These are phyloP conservation scores for Apiotrichum sp. DNA, from an alignment of 1,284 basidiomycete species.

Conservation along the genomic window DNA sequence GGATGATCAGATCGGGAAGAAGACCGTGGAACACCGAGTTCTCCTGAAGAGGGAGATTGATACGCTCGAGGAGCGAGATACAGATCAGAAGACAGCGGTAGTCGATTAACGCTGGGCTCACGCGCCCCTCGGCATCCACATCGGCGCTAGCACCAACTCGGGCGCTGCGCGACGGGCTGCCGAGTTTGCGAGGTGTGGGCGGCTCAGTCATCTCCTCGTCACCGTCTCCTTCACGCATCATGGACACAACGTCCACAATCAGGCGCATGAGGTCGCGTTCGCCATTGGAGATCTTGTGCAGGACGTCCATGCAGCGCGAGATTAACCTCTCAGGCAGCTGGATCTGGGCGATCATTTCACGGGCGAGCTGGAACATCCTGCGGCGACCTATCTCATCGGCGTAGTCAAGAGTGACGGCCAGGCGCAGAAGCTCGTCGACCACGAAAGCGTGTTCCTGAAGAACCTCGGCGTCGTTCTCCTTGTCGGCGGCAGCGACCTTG, in stretches of 20 bases:
- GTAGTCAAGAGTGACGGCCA: conserved; percentile 82
- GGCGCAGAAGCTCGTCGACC: conserved; percentile 70
- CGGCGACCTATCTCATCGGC: conserved; percentile 89
- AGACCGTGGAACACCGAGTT: conserved; percentile 90
- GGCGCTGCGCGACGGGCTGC: conserved; percentile 1
- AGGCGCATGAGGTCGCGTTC: conserved; percentile 90
- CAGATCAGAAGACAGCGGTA: conserved; percentile 80
- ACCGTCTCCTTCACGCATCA: conserved; percentile 57
- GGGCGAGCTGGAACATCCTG: conserved; percentile 82
- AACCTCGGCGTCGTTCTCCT: conserved; percentile 54
- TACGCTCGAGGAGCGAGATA: conserved; percentile 83
- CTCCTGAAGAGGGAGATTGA: conserved; percentile 86
- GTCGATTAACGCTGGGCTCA: conserved; percentile 62
- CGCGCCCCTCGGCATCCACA: conserved; percentile 29
- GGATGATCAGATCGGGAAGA: conserved; percentile 81
- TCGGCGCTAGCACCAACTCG: conserved; percentile 2
- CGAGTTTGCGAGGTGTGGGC: not conserved
- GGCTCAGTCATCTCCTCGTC: conserved; percentile 41
- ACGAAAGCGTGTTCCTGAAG: conserved; percentile 57
- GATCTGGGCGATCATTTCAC: conserved; percentile 81
- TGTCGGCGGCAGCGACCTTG: conserved; percentile 51
- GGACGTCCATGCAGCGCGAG: conserved; percentile 75
- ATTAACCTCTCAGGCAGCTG: conserved; percentile 72
- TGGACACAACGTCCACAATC: conserved; percentile 87
- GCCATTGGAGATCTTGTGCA: conserved; percentile 73